phyloP scores from a whole-genome alignment of 352 stramenopile species.

The Pythium brassicae region DNA sequence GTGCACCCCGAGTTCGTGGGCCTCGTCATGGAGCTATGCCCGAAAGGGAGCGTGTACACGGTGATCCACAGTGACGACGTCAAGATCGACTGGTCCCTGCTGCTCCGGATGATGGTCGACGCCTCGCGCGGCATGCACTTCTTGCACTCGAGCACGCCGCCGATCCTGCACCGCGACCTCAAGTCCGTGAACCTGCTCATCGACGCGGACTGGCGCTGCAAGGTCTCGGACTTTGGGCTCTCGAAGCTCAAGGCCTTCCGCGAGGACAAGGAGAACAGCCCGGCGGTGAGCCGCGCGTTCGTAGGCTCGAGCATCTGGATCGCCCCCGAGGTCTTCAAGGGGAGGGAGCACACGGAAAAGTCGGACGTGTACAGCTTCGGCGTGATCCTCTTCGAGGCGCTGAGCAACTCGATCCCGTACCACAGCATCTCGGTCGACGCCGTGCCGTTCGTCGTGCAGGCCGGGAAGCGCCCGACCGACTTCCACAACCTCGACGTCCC shows the following conservation, averaged over 20 bases:
- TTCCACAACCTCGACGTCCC: constrained; percentile 60
- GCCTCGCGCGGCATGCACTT: constrained; percentile 88
- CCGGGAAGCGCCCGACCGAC: constrained; percentile 72
- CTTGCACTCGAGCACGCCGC: constrained; percentile 83
- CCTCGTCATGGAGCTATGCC: constrained; percentile 87
- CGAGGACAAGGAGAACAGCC: constrained; percentile 40
- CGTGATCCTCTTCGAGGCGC: constrained; percentile 75
- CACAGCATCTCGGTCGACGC: constrained; percentile 77
- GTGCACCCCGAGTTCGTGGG: constrained; percentile 83
- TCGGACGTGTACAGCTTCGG: constrained; percentile 88
- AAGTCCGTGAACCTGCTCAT: constrained; percentile 90
- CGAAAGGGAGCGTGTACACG: constrained; percentile 80
- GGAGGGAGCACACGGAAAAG: constrained; percentile 82
- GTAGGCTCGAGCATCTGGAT: constrained; percentile 90
- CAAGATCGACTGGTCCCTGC: constrained; percentile 83
- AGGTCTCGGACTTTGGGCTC: constrained; percentile 89
- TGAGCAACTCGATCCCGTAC: constrained; percentile 65
- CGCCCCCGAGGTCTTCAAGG: constrained; percentile 87
- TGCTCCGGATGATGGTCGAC: constrained; percentile 87
- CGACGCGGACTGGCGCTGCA: constrained; percentile 84
- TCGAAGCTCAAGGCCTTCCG: constrained; percentile 81
- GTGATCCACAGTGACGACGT: constrained; percentile 74
- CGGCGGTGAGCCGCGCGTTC: constrained; percentile 43
- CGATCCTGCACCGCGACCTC: constrained; percentile 87
- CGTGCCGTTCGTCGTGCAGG: constrained; percentile 76